Percentiles rank a stretch among this genome's conserved stretches.
Evolutionary conservation across 1,284 basidiomycete species (phyloP).

Genomic region (Cutaneotrichosporon sp.): DNA sequence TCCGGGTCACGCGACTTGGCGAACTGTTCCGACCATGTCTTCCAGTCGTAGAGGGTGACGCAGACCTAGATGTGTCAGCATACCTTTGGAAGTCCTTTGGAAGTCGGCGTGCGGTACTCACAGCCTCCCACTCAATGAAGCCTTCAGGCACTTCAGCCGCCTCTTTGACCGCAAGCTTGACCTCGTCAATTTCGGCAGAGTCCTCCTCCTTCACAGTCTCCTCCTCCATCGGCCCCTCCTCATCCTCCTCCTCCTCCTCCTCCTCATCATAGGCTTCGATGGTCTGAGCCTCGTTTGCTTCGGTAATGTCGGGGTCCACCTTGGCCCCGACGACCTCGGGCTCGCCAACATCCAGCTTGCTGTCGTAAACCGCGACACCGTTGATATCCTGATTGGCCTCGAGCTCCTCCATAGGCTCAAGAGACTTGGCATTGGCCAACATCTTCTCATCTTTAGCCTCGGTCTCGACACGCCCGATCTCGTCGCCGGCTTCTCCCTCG

Average conservation of each 20-base stretch:
- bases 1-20: conserved; percentile 55
- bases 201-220: conserved; percentile 9
- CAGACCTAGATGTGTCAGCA: conserved; percentile 49
- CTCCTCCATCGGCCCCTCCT: conserved; percentile 18
- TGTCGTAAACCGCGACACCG: conserved; percentile 1
- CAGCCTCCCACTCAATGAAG: conserved; percentile 56
- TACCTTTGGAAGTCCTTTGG: no score
- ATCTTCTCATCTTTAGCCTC: neutral
- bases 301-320: conserved; percentile 15
- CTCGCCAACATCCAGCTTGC: conserved; percentile 4
- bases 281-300: neutral
- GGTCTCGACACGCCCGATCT: conserved; percentile 9
- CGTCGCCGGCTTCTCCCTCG: neutral
- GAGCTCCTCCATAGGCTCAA: neutral
- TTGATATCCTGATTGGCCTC: neutral
- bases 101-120: conserved; percentile 30
- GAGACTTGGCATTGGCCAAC: neutral
- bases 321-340: conserved; percentile 10
- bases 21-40: conserved; percentile 55
- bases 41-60: conserved; percentile 56
- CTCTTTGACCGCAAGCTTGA: conserved; percentile 43
- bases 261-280: conserved; percentile 12
- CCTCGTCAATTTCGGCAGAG: conserved; percentile 34
- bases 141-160: conserved; percentile 40
- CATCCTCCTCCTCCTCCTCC: conserved; percentile 10